phyloP scores from a whole-genome alignment of 129 eudicot species.

The Heracleum sosnowskyi region DNA sequence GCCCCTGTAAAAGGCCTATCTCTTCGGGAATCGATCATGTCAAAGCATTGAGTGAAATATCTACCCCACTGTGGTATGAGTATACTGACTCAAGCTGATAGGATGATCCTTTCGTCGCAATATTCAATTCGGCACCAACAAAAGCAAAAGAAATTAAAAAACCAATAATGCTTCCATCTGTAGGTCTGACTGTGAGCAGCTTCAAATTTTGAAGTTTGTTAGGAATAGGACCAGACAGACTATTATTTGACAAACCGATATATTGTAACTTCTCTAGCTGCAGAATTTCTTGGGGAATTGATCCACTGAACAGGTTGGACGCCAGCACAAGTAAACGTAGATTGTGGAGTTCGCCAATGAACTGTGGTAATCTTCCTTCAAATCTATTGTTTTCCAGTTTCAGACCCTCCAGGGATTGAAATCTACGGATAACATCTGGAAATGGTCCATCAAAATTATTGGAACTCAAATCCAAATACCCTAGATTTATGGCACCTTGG shows the following conservation, averaged over 20 bases:
- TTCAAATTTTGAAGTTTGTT: background rate
- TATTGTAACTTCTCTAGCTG: background rate
- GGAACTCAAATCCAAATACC: conserved; percentile 3
- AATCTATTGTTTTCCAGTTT: conserved; percentile 11
- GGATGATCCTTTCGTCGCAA: conserved; percentile 7
- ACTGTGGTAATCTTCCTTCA: conserved; percentile 11
- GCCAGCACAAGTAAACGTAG: conserved; percentile 7
- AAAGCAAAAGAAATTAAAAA: background rate
- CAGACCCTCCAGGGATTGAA: background rate
- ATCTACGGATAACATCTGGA: background rate
- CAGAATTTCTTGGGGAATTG: conserved; percentile 6
- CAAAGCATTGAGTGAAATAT: conserved; percentile 7
- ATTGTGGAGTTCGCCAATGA: conserved; percentile 6
- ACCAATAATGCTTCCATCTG: background rate
- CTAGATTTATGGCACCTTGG: background rate
- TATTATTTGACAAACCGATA: background rate
- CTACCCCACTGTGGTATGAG: conserved; percentile 2
- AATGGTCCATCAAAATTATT: conserved; percentile 9
- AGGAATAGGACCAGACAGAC: conserved; percentile 6
- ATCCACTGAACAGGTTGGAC: background rate
- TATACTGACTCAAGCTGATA: background rate
- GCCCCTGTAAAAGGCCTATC: conserved; percentile 6
- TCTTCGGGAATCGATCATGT: conserved; percentile 1
- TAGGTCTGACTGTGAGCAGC: background rate
- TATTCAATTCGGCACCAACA: background rate